Base-by-base conservation (phyloP, 2,329 filamentous ascomycete genomes). In the Curvularia lunata region DNA sequence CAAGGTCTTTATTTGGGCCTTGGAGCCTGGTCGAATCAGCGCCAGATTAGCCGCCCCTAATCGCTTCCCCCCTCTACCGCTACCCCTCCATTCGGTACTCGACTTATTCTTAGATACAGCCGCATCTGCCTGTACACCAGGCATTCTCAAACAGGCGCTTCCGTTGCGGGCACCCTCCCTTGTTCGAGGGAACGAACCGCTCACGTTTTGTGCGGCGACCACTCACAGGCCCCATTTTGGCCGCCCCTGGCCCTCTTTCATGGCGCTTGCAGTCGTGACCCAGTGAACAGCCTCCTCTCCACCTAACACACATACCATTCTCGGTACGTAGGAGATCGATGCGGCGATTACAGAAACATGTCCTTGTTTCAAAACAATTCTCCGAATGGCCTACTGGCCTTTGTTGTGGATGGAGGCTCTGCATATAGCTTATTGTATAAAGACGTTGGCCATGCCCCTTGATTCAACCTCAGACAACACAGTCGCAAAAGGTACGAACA, bases 321-420 rank as follows among this genome's bases (percentile, higher is more conserved):
- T 59, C 54, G 71, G 66, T 55, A 59, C 56, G 62, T 55, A 51
- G 64, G 52, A 66, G 63, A 69, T 69, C 62, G 59, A 68, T 71
- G 67, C 67, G 74, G 74, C 75, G 75, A 75, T 73, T 77, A 75
- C 65, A 73, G 71, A 75, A 75, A 77, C 75, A 67, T 61, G 64
- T 66, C 67, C 63, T 65, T 65, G 75, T 77, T 77, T 77, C 74
- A 76, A 65, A 58, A 65, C 56, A 75, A 73, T 75, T 75, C 73
- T 73, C 72, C 72, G 69, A 65, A 54, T 52, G 67, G 65, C 70
- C 69, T 62, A 56, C 61, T 65, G 65, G 67, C 63, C 72, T 63
- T 65, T 67, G 66, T 66, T 62, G 48, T 58, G 54, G 55, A 61
- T 56, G 52, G 63, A 70, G 61, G 64, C 63, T 64, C 63, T 59